Conservation (phyloP, 2,329 filamentous ascomycete species). For the Calonectria fujianensis region DNA sequence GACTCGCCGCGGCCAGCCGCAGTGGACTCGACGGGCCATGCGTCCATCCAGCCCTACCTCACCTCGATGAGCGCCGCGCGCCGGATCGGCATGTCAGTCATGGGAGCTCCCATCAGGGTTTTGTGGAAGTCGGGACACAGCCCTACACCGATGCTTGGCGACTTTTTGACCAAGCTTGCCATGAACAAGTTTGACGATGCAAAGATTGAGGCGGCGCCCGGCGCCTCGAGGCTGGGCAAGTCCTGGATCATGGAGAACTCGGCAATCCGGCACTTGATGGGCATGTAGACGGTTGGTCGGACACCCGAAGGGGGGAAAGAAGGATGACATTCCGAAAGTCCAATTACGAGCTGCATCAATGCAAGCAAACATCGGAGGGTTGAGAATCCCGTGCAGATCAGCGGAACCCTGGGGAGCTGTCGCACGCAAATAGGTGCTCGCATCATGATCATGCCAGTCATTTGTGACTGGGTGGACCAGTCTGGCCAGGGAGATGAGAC, state of each 20-base stretch:
- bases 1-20: constrained; percentile 75
- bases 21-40: constrained; percentile 71
- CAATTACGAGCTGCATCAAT: background rate
- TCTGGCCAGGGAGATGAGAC: background rate
- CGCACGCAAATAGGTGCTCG: background rate
- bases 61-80: constrained; percentile 55
- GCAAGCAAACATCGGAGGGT: background rate
- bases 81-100: constrained; percentile 27
- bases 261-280: constrained; percentile 60
- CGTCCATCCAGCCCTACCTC: constrained; percentile 64
- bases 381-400: background rate
- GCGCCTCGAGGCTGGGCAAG: constrained; percentile 59
- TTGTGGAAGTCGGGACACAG: constrained; percentile 56
- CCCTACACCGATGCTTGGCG: constrained; percentile 67
- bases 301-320: background rate
- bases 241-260: constrained; percentile 61
- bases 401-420: background rate
- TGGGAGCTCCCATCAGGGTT: constrained; percentile 55
- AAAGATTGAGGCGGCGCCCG: constrained; percentile 52
- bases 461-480: background rate
- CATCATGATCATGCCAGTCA: constrained; percentile 10
- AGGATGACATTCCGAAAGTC: background rate
- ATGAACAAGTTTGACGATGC: constrained; percentile 61
- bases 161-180: constrained; percentile 67
- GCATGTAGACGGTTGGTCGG: constrained; percentile 46